phyloP scores from a whole-genome alignment of 2,329 filamentous ascomycete genomes.

The Dissoconium aciculare region DNA sequence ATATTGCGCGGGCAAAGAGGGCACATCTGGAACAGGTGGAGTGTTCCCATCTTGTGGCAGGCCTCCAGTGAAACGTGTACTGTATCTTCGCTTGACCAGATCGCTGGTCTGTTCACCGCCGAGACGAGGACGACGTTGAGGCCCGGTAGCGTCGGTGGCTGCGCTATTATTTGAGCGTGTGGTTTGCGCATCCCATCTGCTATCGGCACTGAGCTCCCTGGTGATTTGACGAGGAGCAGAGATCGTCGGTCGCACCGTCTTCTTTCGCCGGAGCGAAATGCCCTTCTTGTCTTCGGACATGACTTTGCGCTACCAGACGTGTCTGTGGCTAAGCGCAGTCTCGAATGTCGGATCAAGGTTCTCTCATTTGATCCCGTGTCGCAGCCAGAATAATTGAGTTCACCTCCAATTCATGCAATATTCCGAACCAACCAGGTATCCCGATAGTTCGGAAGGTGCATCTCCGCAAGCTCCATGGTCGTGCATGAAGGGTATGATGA shows the following conservation, averaged over 20 bases:
- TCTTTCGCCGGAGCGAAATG: conserved; percentile 47
- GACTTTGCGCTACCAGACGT: too few relatives aligned
- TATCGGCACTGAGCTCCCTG: conserved; percentile 8
- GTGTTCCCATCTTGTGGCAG: conserved; percentile 54
- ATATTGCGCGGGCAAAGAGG: conserved; percentile 48
- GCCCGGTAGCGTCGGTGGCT: conserved; percentile 14
- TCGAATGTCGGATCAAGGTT: too few relatives aligned
- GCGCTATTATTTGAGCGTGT: conserved; percentile 7
- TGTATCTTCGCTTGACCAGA: conserved; percentile 87
- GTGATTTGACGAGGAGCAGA: conserved; percentile 44
- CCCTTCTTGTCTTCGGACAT: conserved; percentile 40
- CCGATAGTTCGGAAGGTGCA: too few relatives aligned
- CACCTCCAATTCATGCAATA: too few relatives aligned
- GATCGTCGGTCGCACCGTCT: conserved; percentile 43
- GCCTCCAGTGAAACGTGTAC: conserved; percentile 61
- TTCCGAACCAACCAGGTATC: too few relatives aligned
- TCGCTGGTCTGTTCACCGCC: conserved; percentile 49
- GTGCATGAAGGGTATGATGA: too few relatives aligned
- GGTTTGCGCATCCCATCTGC: conserved; percentile 13
- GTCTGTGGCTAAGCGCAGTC: too few relatives aligned
- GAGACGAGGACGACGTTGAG: conserved; percentile 29
- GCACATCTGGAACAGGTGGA: conserved; percentile 44
- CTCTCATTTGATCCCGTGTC: too few relatives aligned
- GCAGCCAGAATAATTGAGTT: too few relatives aligned
- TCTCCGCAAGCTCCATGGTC: too few relatives aligned